These are phyloP conservation scores for Diddensiella caesifluorescens DNA, from an alignment of 805 yeast genomes.

Conservation along the genomic window DNA sequence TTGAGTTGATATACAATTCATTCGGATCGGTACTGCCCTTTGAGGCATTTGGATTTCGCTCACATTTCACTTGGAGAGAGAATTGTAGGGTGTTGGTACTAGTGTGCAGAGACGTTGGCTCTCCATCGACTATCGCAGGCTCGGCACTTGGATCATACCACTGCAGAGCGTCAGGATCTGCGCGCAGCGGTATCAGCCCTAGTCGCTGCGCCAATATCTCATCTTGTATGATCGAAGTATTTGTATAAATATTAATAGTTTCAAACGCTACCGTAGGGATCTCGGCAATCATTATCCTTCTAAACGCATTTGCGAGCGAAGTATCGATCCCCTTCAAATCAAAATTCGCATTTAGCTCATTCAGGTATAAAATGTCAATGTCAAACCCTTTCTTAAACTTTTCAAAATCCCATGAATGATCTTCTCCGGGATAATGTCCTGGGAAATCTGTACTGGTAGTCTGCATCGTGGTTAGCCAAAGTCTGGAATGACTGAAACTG, in stretches of 20 bases:
- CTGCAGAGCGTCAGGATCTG: constrained; percentile 80
- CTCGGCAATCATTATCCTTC: constrained; percentile 95
- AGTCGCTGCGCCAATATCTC: constrained; percentile 95
- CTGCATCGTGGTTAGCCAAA: constrained; percentile 13
- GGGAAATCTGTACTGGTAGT: constrained; percentile 87
- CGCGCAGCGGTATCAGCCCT: constrained; percentile 84
- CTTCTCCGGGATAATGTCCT: constrained; percentile 64
- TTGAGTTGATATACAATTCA: constrained; percentile 74
- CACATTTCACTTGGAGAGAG: constrained; percentile 74
- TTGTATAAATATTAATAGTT: constrained; percentile 82
- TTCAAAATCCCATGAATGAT: constrained; percentile 77
- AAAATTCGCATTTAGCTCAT: constrained; percentile 64
- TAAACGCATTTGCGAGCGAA: constrained; percentile 90
- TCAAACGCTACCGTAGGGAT: constrained; percentile 96
- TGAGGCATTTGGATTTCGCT: constrained; percentile 79
- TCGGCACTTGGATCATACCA: constrained; percentile 50
- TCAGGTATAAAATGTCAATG: constrained; percentile 57
- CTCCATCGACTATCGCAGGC: constrained; percentile 17
- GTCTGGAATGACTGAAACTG: not conserved
- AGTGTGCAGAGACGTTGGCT: constrained; percentile 42
- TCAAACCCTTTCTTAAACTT: constrained; percentile 66
- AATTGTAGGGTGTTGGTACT: constrained; percentile 87
- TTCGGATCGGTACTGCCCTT: constrained; percentile 74
- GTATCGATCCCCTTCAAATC: constrained; percentile 86
- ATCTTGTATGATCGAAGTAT: constrained; percentile 95